Conservation (phyloP, 2,329 filamentous ascomycete species). For the Diaporthe longicolla region DNA sequence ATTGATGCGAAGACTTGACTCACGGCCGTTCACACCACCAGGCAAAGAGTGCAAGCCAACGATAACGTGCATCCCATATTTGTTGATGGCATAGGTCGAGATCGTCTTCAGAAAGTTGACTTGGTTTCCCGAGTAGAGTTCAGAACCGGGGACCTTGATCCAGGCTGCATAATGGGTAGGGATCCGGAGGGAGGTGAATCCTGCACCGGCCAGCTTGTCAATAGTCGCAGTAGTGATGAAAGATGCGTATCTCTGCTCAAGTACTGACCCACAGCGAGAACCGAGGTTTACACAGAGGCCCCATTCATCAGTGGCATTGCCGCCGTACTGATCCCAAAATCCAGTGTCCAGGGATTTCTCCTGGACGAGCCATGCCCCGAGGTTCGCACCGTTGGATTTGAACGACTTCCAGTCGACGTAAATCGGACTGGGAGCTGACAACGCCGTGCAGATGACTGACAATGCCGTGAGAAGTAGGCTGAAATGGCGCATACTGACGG, state of each 20-base stretch:
- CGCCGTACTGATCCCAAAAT: constrained; percentile 7
- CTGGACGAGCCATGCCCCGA: constrained; percentile 9
- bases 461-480: neutral
- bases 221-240: constrained; percentile 2
- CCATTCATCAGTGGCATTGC: constrained; percentile 1
- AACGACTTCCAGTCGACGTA: neutral
- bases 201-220: constrained; percentile 8
- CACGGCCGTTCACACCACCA: neutral
- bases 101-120: neutral
- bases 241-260: constrained; percentile 9
- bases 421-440: neutral
- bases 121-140: constrained; percentile 8
- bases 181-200: neutral
- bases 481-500: neutral
- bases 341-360: neutral
- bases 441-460: neutral
- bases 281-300: neutral
- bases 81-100: neutral
- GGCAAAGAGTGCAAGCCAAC: neutral
- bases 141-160: constrained; percentile 1
- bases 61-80: neutral
- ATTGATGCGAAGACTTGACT: neutral
- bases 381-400: constrained; percentile 6
- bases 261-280: neutral
- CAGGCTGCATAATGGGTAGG: constrained; percentile 11